Evolutionary conservation across 257 asterid species (phyloP).

Genomic region (Cinchona pubescens): DNA sequence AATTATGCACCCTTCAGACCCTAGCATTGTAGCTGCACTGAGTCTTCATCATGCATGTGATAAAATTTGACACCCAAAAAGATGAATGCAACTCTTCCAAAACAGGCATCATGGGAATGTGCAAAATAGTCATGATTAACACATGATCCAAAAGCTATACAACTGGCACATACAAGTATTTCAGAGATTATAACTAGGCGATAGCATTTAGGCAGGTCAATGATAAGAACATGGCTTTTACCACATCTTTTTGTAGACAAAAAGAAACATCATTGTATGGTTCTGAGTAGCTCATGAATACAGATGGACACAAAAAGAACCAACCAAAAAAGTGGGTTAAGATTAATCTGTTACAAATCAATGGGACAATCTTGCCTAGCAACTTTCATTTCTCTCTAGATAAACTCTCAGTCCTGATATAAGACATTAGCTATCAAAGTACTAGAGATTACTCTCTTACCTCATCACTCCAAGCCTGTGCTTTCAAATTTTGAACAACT

Average conservation of each 20-base stretch:
- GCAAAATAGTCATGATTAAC: background rate
- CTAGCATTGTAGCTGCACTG: background rate
- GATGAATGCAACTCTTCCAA: background rate
- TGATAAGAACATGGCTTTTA: background rate
- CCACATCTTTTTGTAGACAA: background rate
- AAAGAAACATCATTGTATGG: background rate
- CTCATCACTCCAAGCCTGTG: slow-evolving; percentile 98
- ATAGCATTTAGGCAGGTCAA: background rate
- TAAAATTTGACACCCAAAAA: background rate
- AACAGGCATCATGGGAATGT: background rate
- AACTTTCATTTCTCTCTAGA: background rate
- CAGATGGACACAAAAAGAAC: background rate
- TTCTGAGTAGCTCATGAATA: background rate
- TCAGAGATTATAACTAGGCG: background rate
- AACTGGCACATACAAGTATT: background rate
- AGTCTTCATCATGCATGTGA: background rate
- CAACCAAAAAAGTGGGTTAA: background rate
- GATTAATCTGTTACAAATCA: background rate
- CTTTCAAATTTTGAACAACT: slow-evolving; percentile 78
- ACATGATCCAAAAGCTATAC: background rate
- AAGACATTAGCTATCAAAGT: background rate
- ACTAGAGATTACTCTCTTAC: slow-evolving; percentile 26
- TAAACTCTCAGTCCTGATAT: background rate
- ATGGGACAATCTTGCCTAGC: background rate
- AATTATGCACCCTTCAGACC: background rate